Evolutionary conservation across 805 yeast species (phyloP).

Genomic region (Saccharomyces paradoxus): DNA sequence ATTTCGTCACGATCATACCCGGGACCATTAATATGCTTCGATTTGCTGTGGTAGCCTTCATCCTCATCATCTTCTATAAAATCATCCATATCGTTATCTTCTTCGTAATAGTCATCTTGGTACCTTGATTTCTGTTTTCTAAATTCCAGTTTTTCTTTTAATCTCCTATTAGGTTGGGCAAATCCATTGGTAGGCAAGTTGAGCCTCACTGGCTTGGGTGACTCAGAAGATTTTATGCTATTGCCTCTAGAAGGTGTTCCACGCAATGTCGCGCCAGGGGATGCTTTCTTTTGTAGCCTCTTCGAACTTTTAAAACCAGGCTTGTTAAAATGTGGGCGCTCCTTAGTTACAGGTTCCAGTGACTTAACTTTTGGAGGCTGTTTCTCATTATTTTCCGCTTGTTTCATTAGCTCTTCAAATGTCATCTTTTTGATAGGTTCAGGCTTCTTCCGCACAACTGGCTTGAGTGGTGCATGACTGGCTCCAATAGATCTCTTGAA

Average conservation of each 20-base stretch:
- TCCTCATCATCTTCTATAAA: conserved; percentile 37
- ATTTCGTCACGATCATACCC: conserved; percentile 80
- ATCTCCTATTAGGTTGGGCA: conserved; percentile 50
- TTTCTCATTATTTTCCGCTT: conserved; percentile 39
- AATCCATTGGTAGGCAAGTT: conserved; percentile 20
- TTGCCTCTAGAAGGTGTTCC: neutral
- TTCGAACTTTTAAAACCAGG: conserved; percentile 13
- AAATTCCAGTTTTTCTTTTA: conserved; percentile 39
- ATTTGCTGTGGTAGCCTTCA: conserved; percentile 35
- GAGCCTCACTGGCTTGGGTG: conserved; percentile 9
- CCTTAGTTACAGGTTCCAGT: neutral
- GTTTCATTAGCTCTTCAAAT: conserved; percentile 50
- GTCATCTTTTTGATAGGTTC: conserved; percentile 37
- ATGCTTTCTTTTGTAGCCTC: neutral
- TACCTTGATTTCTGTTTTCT: conserved; percentile 17
- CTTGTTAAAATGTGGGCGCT: conserved; percentile 4
- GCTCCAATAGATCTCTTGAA: conserved; percentile 20
- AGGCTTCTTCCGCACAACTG: conserved; percentile 4
- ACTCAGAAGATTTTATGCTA: neutral
- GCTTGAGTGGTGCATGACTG: neutral
- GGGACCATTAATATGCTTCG: conserved; percentile 16
- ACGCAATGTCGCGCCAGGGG: neutral
- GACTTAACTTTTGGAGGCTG: neutral
- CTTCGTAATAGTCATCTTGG: conserved; percentile 5
- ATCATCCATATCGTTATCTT: conserved; percentile 19